phyloP scores from a whole-genome alignment of 345 rosid species.

The Eucalyptus virginea region DNA sequence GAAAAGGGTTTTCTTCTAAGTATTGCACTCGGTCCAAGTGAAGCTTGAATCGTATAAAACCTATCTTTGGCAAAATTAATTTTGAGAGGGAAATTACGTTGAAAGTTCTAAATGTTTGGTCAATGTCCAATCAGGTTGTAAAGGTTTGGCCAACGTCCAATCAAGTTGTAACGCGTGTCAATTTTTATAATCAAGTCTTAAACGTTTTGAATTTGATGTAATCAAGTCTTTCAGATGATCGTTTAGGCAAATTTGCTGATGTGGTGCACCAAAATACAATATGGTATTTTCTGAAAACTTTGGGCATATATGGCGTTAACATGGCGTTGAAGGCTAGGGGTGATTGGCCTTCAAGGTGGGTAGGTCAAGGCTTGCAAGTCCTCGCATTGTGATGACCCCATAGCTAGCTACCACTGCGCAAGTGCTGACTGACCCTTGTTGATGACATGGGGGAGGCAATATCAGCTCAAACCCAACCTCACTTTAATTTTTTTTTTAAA shows the following conservation, averaged over 20 bases:
- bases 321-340: neutral
- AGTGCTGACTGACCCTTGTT: neutral
- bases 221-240: neutral
- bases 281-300: neutral
- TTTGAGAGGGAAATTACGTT: neutral
- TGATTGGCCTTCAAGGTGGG: neutral
- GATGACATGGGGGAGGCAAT: neutral
- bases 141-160: neutral
- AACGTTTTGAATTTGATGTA: neutral
- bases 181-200: neutral
- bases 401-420: neutral
- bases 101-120: neutral
- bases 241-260: neutral
- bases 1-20: neutral
- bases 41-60: neutral
- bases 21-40: neutral
- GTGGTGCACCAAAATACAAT: rapidly evolving
- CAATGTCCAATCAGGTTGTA: neutral
- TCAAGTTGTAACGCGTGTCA: rapidly evolving
- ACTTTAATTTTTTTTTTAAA: neutral
- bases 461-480: neutral
- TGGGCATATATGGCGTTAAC: neutral
- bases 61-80: neutral
- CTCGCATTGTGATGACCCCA: neutral
- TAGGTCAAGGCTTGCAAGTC: neutral